Evolutionary conservation across 306 rosid species (phyloP), one percentile per base, ranked within the genome.

Genomic region (Dryas octopetala): DNA sequence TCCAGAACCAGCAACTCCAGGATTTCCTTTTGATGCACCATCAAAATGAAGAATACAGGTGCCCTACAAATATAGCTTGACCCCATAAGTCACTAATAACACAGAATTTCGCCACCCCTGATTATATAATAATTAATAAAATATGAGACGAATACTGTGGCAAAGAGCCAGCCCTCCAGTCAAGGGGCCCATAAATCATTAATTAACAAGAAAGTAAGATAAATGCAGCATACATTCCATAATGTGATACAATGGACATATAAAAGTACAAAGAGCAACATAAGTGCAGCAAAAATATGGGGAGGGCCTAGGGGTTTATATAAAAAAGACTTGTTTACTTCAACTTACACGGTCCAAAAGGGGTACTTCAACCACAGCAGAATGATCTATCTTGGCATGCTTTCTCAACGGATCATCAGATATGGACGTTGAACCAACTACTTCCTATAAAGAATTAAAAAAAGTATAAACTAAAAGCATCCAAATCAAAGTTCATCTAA

Each of bases 1-100:
- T 81, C 97, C 97, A 1, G 97, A 96, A 73, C 99, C 99, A 79
- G 99, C 89, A 23, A 66, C 88, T 79, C 97, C 99, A 76, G 97
- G 99, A 86, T 95, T 95, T 80, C 97, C 99, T 73, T 85, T 92
- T 15, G 90, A 82, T 63, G 97, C 96, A 47, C 99, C 99, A 81
- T 95, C 99, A 72, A 95, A 95, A 60, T 76, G 48, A 77, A 95
- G 89, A 78, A 43, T 75, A 80, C 99, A 95, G 12, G 96, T 79
- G 70, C 77, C 74, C 97, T 91, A 75, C 64, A 79, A 53, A 76
- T 75, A 50, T 68, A 84, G 70, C 9, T 69, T 57, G 17, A 78
- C 62, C 26, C 62, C 51, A 62, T 47, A 23, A 71, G 49, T 81
- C 57, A 47, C 14, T 41, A 32, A 32, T 32, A 32, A 32, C 38